Base-by-base conservation (phyloP, 73 alveolate species). In the Paramecium caudatum region DNA sequence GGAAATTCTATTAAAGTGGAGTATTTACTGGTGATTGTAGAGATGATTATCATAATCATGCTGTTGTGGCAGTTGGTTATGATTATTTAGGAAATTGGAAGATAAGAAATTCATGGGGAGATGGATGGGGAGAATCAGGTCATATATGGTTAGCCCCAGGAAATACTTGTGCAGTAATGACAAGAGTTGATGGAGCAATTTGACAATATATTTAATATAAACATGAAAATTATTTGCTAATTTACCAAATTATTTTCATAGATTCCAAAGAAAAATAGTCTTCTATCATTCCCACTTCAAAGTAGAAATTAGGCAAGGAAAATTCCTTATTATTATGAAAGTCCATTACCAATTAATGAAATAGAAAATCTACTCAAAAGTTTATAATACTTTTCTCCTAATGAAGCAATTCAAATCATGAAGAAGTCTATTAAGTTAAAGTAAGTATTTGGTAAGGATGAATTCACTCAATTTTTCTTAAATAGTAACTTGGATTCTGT, bases 1-100 rank as follows among this genome's bases (percentile, higher is more conserved):
- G 95, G 96, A 63, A 70, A 9, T 92, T 92, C 90, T 94, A 94
- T 61, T 36, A n/a, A 27, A 10, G 84, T n/a, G 97, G 97, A 82
- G 91, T 94, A 10, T 63, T 81, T 36, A 45, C 61, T 17, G 84
- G 86, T 8, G 74, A 74, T 13, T 90, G 97, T 69, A 92, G 94
- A 63, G 82, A 93, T 25, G 82, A 92, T 46, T 87, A 90, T 13
- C 92, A 55, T 48, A 83, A 83, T 83, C 92, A 83, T 15, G 92
- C 92, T 83, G 92, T 83, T 23, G 82, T 83, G 4, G 92, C 92
- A 13, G 86, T 83, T 55, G 88, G 92, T 12, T 85, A 61, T 63
- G 92, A 85, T n/a, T 1, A n/a, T 33, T 9, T 3, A 7, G 92
- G 86, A 48, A 83, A 83, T 16, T 83, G 92, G 92, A 83, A 55